A percentile compares a stretch with the other conserved stretches of the same genome.
phyloP scores from a whole-genome alignment of 2,329 filamentous ascomycete genomes.

The Aspergillus sp. region DNA sequence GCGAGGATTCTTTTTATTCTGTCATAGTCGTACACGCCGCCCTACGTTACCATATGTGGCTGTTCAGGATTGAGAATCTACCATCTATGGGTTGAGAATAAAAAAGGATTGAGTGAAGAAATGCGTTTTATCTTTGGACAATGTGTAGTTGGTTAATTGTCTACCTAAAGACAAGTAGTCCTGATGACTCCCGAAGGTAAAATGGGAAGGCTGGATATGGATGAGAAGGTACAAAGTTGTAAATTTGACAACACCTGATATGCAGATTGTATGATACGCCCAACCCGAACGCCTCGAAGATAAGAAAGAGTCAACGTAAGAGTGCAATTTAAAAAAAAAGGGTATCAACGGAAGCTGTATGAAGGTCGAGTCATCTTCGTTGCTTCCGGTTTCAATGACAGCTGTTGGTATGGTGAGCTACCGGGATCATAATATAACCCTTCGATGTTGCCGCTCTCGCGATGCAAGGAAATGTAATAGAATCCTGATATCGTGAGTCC shows the following conservation, averaged over 20 bases:
- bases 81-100: neutral
- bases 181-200: neutral
- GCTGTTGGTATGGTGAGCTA: conserved; percentile 50
- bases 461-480: conserved; percentile 50
- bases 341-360: conserved; percentile 40
- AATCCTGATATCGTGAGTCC: conserved; percentile 53
- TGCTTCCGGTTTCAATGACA: conserved; percentile 44
- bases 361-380: conserved; percentile 43
- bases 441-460: conserved; percentile 47
- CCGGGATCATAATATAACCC: conserved; percentile 52
- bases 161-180: neutral
- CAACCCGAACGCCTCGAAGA: conserved; percentile 4
- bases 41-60: neutral
- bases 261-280: conserved; percentile 12
- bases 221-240: neutral
- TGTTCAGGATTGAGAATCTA: neutral
- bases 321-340: neutral
- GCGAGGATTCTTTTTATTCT: neutral
- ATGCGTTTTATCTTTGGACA: neutral
- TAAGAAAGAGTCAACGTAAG: neutral
- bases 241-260: conserved; percentile 14
- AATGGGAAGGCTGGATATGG: neutral
- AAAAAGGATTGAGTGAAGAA: neutral
- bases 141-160: neutral
- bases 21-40: neutral